Conservation (phyloP, 169 alveolate genomes). For the Eimeria tenella region DNA sequence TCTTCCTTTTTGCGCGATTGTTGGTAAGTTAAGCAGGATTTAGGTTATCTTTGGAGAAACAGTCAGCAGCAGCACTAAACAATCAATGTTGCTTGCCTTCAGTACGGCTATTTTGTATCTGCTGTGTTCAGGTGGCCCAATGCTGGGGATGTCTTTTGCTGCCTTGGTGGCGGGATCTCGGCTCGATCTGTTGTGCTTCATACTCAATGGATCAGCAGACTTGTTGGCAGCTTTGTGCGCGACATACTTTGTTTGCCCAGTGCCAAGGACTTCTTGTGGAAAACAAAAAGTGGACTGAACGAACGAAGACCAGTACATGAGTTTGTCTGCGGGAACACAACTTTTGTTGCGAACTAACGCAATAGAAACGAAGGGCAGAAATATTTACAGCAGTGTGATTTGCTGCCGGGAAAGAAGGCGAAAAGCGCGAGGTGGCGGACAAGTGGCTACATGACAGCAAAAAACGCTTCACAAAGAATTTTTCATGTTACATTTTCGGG, state of each 20-base stretch:
- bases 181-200: conserved; percentile 63
- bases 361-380: too few species aligned
- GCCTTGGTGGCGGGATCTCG: conserved; percentile 57
- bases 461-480: too few species aligned
- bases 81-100: too few species aligned
- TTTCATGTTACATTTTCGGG: too few species aligned
- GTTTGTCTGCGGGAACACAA: too few species aligned
- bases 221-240: conserved; percentile 58
- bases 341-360: too few species aligned
- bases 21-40: conserved; percentile 7
- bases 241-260: background rate
- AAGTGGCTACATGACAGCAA: too few species aligned
- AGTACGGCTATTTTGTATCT: background rate
- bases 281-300: background rate
- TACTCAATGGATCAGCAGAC: conserved; percentile 46
- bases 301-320: background rate
- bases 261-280: background rate
- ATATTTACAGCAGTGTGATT: too few species aligned
- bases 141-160: conserved; percentile 64
- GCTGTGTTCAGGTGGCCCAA: conserved; percentile 72
- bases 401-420: too few species aligned
- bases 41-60: too few species aligned
- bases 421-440: too few species aligned
- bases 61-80: too few species aligned
- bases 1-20: conserved; percentile 59